Base-by-base conservation (phyloP, 1,139 yeast species). In the Geotrichum macrosporum region DNA sequence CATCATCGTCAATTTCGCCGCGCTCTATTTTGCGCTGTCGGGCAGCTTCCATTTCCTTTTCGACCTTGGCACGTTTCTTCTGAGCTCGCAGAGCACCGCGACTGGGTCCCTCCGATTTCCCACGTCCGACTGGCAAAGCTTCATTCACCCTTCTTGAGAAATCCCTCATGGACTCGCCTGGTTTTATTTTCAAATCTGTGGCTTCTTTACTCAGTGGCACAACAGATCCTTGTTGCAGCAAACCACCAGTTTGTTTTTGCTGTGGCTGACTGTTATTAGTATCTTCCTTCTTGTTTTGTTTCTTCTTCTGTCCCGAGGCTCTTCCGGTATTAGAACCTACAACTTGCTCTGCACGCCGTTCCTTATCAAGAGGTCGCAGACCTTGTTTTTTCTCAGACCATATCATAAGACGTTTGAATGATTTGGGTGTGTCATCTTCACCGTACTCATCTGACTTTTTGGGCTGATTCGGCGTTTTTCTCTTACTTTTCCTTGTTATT, bases 91-190 rank as follows among this genome's bases (percentile, higher is more conserved):
- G 27, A 12, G 39, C 47, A 9, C 33, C 47, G 15, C 40, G 42
- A 10, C 41, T 34, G 5, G 50, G 55, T 30, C 57, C 50, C 30
- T 51, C 55, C 5, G 59, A 55, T 41, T 56, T 58, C 30, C 55
- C 59, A 13, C 58, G 59, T 4, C 65, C 63, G 36, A 69, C 48
- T 0, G 73, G 73, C 35, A 69, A 51, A 1, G 71, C 71, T 37
- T 63, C 66, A 48, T 69, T 62, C 5, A 69, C 73, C 31, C 73
- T 59, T 16, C 69, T 55, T 4, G 60, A 57, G 50, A 67, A 67
- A 35, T 67, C 71, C 3, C 58, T 44, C 63, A 66, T 57, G 9
- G 59, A 54, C 55, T 67, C 71, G 8, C 70, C 71, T 3, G 61
- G 61, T 44, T 55, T 47, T 41, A 63, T 60, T 32, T 57, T 57